Percentiles rank a stretch among this genome's conserved stretches.
Conservation (phyloP, 2,329 filamentous ascomycete genomes). For the Celoporthe dispersa region DNA sequence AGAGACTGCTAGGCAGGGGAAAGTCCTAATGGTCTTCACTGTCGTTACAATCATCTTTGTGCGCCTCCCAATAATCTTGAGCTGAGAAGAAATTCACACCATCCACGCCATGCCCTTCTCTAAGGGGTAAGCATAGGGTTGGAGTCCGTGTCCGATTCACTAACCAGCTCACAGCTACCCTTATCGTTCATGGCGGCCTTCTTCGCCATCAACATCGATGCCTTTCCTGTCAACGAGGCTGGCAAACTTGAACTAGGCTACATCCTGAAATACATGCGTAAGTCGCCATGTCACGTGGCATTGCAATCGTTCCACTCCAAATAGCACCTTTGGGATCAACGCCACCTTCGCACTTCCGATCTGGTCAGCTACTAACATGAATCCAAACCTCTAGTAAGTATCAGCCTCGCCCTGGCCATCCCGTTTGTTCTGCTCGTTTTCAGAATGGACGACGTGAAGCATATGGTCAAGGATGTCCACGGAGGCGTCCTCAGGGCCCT, state of each 20-base stretch:
- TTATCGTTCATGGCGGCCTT: background rate
- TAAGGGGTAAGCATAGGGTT: background rate
- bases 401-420: background rate
- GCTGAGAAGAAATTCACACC: background rate
- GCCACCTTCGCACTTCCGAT: background rate
- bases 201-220: constrained; percentile 4
- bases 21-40: background rate
- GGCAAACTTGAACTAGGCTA: background rate
- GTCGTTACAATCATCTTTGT: constrained; percentile 2
- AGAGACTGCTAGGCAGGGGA: background rate
- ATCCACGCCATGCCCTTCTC: background rate
- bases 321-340: too few species aligned
- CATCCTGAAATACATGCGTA: background rate
- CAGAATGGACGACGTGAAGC: background rate
- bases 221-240: background rate
- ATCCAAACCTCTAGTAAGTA: background rate
- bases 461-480: background rate
- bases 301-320: background rate
- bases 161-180: background rate
- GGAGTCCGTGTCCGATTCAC: background rate
- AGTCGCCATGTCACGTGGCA: background rate
- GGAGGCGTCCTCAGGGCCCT: background rate
- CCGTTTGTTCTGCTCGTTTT: background rate
- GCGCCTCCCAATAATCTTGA: background rate
- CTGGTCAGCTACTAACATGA: background rate